phyloP scores from a whole-genome alignment of 2,329 filamentous ascomycete species.

The Trichoderma afroharzianum region DNA sequence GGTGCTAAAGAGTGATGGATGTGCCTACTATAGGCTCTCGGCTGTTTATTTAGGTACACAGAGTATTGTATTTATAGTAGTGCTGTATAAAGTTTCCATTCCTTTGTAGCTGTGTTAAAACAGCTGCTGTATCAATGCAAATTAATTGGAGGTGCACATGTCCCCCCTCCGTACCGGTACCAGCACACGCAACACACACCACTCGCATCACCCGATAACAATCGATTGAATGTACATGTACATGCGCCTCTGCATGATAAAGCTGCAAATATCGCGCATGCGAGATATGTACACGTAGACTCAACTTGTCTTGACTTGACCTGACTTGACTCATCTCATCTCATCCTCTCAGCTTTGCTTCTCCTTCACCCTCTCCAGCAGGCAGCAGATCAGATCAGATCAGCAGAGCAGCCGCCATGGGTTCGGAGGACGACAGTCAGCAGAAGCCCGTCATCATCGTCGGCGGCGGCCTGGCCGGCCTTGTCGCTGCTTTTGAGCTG shows the following conservation, averaged over 20 bases:
- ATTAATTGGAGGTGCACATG: not conserved
- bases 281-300: constrained; percentile 1
- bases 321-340: not conserved
- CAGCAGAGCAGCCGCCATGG: constrained; percentile 19
- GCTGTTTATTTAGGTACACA: too few species aligned
- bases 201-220: constrained; percentile 9
- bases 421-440: constrained; percentile 10
- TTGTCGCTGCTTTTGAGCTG: constrained; percentile 57
- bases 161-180: not conserved
- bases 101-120: too few species aligned
- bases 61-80: too few species aligned
- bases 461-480: constrained; percentile 55
- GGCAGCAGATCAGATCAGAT: too few species aligned
- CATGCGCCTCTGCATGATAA: constrained; percentile 2
- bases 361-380: not conserved
- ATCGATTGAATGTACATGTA: not conserved
- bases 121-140: too few species aligned
- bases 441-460: constrained; percentile 49
- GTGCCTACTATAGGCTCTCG: too few species aligned
- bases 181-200: not conserved
- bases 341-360: not conserved
- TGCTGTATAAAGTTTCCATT: too few species aligned
- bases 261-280: constrained; percentile 10
- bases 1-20: not conserved
- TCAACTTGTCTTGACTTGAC: not conserved